These are phyloP conservation scores for Cardamine chenopodiifolia DNA, from an alignment of 345 rosid genomes.

Conservation along the genomic window DNA sequence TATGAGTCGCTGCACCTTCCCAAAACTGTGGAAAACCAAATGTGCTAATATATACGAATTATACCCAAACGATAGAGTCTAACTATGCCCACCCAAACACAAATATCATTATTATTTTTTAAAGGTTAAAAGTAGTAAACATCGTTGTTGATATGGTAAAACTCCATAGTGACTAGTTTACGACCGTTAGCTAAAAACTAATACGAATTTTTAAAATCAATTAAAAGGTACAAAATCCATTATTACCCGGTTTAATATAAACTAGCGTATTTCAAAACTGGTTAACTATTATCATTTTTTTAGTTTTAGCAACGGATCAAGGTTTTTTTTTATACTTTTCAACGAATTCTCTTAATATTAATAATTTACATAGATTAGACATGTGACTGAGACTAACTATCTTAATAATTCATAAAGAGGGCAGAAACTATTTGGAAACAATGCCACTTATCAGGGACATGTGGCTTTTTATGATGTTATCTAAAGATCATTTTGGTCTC, in stretches of 20 bases:
- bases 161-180: neutral
- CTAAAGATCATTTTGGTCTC: constrained; percentile 37
- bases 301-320: neutral
- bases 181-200: neutral
- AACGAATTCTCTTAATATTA: neutral
- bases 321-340: neutral
- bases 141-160: neutral
- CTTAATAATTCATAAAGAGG: constrained; percentile 18
- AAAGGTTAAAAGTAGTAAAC: neutral
- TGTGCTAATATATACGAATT: neutral
- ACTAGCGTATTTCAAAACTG: neutral
- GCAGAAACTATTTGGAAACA: constrained; percentile 31
- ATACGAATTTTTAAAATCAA: neutral
- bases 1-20: neutral
- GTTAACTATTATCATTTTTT: neutral
- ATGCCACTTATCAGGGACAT: constrained; percentile 21
- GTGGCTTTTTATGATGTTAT: constrained; percentile 28
- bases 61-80: neutral
- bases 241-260: neutral
- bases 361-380: constrained; percentile 30
- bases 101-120: neutral
- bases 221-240: neutral
- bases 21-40: neutral
- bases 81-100: constrained; percentile 7
- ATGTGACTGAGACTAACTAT: constrained; percentile 35